Base-by-base conservation (phyloP, 2,329 filamentous ascomycete genomes). In the Xylaria sp. region DNA sequence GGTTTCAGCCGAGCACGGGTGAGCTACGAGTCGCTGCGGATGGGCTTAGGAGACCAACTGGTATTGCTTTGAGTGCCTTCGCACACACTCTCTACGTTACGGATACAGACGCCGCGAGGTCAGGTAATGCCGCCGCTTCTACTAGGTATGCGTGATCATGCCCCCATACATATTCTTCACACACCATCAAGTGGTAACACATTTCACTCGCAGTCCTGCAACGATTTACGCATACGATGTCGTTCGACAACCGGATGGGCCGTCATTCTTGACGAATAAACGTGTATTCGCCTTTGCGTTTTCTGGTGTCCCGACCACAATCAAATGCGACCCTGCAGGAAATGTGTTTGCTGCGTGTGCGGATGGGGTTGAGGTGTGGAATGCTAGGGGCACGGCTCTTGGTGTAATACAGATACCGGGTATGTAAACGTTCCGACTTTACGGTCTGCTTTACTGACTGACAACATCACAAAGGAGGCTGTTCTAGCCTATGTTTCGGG, bases 331-430 rank as follows among this genome's bases (percentile, higher is more conserved):
- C 61, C 49, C 58, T 1, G 55, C 66, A 4, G 79, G 78, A 1
- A 79, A 80, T 60, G 74, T 82, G 1, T 82, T 78, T 63, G 72
- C 75, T 46, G 78, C 76, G 0, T 79, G 77, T 58, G 75, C 73
- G 2, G 79, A 79, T 58, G 80, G 80, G 9, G 70, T 83, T n/a
- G 78, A 80, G 61, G 73, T 82, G 2, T 83, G 76, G 75, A 78
- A 72, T 51, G 61, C 74, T 1, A 75, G 72, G 2, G 79, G 79
- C 3, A 71, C 70, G 19, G 70, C 79, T 0, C 72, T 81, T 37
- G 80, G 79, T 1, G 69, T 76, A 0, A 70, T 79, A 18, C 69
- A 71, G 42, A 68, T 76, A 18, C 68, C 70, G 30, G 73, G 74
- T 74, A 59, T 67, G 70, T 62, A 9, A 39, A 44, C 13, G 23